phyloP scores from a whole-genome alignment of 2,329 filamentous ascomycete species.

The Tolypocladium pustulatum region DNA sequence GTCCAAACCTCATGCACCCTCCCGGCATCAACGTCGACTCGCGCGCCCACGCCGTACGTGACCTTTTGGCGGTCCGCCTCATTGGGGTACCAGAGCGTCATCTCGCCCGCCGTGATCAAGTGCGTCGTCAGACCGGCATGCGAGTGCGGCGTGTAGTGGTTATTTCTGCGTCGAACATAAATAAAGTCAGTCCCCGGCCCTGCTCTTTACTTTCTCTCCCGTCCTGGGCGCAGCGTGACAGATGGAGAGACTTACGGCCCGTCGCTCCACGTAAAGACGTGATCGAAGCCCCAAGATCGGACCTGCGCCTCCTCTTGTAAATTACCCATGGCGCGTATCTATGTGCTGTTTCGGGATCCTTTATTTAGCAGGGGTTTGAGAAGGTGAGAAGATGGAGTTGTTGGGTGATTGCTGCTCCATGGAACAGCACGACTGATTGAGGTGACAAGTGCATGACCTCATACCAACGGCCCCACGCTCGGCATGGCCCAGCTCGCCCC shows the following conservation, averaged over 20 bases:
- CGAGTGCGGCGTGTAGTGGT: conserved; percentile 57
- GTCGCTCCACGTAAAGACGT: conserved; percentile 66
- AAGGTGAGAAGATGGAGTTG: neutral
- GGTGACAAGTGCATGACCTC: neutral
- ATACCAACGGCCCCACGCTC: neutral
- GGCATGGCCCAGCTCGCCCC: neutral
- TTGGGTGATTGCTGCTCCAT: too few relatives aligned
- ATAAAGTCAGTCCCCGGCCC: neutral
- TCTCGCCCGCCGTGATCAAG: conserved; percentile 51
- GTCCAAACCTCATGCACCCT: conserved; percentile 61
- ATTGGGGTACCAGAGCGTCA: conserved; percentile 58
- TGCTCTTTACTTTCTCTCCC: too few relatives aligned
- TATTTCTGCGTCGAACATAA: conserved; percentile 37
- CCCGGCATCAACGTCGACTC: conserved; percentile 56
- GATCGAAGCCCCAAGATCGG: conserved; percentile 55
- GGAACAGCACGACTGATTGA: neutral
- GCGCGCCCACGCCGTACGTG: conserved; percentile 48
- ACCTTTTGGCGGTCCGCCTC: conserved; percentile 44
- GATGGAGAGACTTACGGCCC: conserved; percentile 42
- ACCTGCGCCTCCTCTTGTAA: conserved; percentile 44
- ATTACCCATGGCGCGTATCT: conserved; percentile 13
- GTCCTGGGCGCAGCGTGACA: too few relatives aligned
- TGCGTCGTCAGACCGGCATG: conserved; percentile 58
- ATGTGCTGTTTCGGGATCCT: neutral
- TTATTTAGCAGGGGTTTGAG: neutral